Evolutionary conservation across 2,329 filamentous ascomycete genomes (phyloP).

Genomic region (Zelopaecilomyces penicillatus): DNA sequence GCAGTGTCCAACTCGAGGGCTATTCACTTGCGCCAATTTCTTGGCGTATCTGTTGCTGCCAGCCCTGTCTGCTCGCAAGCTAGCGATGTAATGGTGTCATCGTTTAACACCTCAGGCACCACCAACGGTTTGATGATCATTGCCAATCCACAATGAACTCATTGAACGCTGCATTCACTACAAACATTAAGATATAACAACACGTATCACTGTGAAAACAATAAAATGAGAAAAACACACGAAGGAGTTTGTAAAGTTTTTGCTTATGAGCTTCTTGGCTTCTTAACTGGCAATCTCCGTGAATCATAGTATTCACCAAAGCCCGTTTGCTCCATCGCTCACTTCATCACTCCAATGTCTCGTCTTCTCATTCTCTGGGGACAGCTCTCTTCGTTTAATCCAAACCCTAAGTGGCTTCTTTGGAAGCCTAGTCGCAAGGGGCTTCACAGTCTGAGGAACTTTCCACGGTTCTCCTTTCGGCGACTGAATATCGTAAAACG

Average conservation of each 20-base stretch:
- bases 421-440: constrained; percentile 19
- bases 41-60: background rate
- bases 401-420: constrained; percentile 22
- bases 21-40: constrained; percentile 1
- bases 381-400: constrained; percentile 20
- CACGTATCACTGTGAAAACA: too few relatives aligned
- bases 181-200: too few relatives aligned
- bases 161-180: too few relatives aligned
- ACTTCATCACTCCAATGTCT: background rate
- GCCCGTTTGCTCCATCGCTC: too few relatives aligned
- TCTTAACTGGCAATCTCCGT: too few relatives aligned
- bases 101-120: constrained; percentile 9
- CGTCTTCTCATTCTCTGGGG: background rate
- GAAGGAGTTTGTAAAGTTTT: too few relatives aligned
- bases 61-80: constrained; percentile 7
- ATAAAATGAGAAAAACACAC: too few relatives aligned
- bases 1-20: too few relatives aligned
- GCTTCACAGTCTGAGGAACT: constrained; percentile 16
- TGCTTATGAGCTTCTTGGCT: too few relatives aligned
- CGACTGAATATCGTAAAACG: constrained; percentile 28
- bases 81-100: constrained; percentile 9
- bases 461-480: constrained; percentile 20
- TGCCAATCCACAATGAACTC: background rate
- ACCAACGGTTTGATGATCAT: background rate
- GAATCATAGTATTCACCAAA: too few relatives aligned